Evolutionary conservation across 1,284 basidiomycete species (phyloP).

Genomic region (Moesziomyces parantarcticus): DNA sequence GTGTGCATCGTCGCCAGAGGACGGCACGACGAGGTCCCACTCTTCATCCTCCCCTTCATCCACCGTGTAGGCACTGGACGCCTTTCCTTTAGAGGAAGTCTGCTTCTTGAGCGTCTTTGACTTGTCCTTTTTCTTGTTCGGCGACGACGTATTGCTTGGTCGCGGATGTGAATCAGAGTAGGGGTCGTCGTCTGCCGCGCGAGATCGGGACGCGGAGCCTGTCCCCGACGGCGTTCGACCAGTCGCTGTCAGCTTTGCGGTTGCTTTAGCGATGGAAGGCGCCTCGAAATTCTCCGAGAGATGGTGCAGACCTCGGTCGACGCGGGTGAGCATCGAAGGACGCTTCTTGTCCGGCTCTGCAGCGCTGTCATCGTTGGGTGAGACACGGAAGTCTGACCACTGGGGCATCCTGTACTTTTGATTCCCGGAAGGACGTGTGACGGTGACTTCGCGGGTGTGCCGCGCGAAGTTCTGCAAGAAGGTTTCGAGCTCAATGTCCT

Average conservation of each 20-base stretch:
- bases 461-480: conserved; percentile 64
- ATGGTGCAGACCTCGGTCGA: conserved; percentile 61
- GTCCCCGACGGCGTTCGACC: conserved; percentile 8
- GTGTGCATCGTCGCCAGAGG: conserved; percentile 9
- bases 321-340: conserved; percentile 56
- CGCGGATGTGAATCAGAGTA: conserved; percentile 6
- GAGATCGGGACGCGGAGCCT: not conserved
- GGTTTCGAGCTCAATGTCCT: conserved; percentile 64
- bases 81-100: conserved; percentile 2
- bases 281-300: conserved; percentile 20
- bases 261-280: not conserved
- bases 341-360: conserved; percentile 18
- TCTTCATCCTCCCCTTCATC: conserved; percentile 8
- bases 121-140: conserved; percentile 30
- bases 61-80: not conserved
- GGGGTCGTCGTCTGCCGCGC: conserved; percentile 8
- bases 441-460: conserved; percentile 64
- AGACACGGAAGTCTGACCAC: conserved; percentile 65
- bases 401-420: conserved; percentile 62
- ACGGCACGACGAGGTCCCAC: conserved; percentile 51
- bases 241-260: not conserved
- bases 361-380: conserved; percentile 39
- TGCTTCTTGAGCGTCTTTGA: conserved; percentile 19
- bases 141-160: not conserved
- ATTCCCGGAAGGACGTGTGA: conserved; percentile 35